Percentiles rank a stretch among this genome's conserved stretches.
These are phyloP conservation scores for Xylaria sp. DNA, from an alignment of 2,329 filamentous ascomycete species.

Conservation along the genomic window DNA sequence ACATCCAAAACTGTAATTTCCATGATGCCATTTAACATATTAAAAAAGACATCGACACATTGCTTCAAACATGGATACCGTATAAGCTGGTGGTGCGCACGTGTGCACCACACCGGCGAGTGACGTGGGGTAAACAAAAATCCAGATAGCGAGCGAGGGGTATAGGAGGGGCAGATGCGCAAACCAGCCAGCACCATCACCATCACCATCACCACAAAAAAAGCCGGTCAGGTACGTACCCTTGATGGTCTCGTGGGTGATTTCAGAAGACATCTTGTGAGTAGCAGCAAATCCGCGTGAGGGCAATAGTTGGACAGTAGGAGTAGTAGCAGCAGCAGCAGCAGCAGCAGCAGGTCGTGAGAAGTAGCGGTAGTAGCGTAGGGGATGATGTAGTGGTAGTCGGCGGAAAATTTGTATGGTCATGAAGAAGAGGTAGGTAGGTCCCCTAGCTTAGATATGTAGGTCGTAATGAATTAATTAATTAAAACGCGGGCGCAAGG, in stretches of 20 bases:
- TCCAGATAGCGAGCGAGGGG: conserved; percentile 12
- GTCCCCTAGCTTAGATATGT: neutral
- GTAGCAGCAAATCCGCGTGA: conserved; percentile 6
- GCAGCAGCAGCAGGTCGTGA: neutral
- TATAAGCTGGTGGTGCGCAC: neutral
- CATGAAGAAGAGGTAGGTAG: conserved; percentile 29
- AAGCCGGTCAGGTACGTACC: conserved; percentile 58
- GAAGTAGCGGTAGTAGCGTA: conserved; percentile 7
- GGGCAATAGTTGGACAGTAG: neutral
- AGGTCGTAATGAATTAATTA: too few species aligned
- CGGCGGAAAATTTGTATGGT: conserved; percentile 23
- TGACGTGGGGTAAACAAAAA: conserved; percentile 12
- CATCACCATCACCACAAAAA: neutral
- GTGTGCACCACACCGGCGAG: neutral
- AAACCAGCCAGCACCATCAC: neutral
- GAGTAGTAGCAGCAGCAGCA: conserved; percentile 4
- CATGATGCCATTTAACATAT: neutral
- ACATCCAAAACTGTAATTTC: neutral
- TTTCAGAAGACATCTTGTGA: conserved; percentile 60
- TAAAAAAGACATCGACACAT: neutral
- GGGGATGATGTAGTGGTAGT: conserved; percentile 7
- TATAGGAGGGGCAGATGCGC: conserved; percentile 2
- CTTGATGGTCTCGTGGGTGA: conserved; percentile 67
- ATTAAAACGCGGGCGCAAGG: too few species aligned
- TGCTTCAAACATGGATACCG: neutral